Base-by-base conservation (phyloP, 1,139 yeast species). In the Keqinozyma sinolaborantium region DNA sequence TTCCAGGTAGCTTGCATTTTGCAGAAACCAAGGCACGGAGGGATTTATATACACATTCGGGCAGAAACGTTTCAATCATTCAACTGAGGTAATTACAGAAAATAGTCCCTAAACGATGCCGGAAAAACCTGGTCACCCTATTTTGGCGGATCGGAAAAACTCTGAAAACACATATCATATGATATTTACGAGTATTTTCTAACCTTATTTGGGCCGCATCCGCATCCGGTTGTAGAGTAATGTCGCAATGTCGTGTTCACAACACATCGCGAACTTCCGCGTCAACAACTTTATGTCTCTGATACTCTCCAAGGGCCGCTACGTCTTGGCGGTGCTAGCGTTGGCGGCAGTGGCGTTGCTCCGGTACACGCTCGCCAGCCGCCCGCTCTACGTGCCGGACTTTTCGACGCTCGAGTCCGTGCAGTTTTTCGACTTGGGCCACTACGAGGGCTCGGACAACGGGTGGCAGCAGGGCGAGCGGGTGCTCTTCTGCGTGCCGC, bases 391-490 rank as follows among this genome's bases (percentile, higher is more conserved):
- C 30, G 39, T 41, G 1, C 66, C 66, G 2, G 40, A 51, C 25
- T 56, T 60, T 34, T 27, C 38, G 3, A 36, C 35, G n/a, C 24
- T 37, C 14, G 54, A 54, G 9, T 34, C 45, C 9, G 68, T 70
- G 3, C 53, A 56, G 30, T 74, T 52, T 45, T 72, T 61, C 40
- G 81, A 76, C 44, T 59, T 76, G 40, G 62, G 47, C 4, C 56
- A 73, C 38, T 69, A 59, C 39, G 49, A 41, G 24, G 78, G 79
- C 1, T 45, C 61, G 5, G 53, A 63, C 3, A 62, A 72, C 41
- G 81, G 80, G 4, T 75, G 81, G 80, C 73, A 70, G 36, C 50
- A 61, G 23, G 72, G 73, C 13, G 79, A 75, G 45, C 46, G 80
- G 16, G 77, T 76, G 14, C 48, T 75, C 25, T 73, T 76, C 44